Conservation (phyloP, 257 asterid genomes). For the Orobanche coerulescens region DNA sequence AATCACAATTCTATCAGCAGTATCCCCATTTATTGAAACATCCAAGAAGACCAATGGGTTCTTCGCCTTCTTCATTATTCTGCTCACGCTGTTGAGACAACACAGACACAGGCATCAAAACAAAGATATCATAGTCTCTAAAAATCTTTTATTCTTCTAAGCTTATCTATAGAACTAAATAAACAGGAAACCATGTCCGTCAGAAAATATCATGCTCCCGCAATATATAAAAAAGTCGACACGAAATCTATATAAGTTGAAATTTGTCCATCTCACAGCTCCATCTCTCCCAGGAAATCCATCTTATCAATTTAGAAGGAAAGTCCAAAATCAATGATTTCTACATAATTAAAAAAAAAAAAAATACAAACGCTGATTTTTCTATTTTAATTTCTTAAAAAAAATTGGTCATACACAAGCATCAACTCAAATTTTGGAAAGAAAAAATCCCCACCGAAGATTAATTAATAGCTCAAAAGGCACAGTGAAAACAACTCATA, state of each 20-base stretch:
- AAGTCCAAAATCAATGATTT: no score
- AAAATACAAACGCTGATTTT: no score
- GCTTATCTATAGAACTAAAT: slow-evolving; percentile 14
- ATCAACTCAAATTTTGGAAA: not conserved
- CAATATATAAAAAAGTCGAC: not conserved
- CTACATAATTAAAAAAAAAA: not conserved
- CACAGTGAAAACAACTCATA: not conserved
- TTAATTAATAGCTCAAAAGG: not conserved
- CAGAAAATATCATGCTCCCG: not conserved
- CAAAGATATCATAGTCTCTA: slow-evolving; percentile 2
- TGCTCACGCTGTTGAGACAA: slow-evolving; percentile 22
- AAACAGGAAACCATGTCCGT: not conserved
- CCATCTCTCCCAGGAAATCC: not conserved
- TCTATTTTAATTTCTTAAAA: no score
- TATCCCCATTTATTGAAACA: slow-evolving; percentile 59
- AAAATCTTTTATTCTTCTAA: slow-evolving; percentile 11
- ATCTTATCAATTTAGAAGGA: no score
- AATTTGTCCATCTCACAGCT: not conserved
- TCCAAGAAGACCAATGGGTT: slow-evolving; percentile 79
- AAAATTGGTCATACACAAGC: no score
- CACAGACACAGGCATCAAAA: slow-evolving; percentile 12
- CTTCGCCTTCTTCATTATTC: slow-evolving; percentile 49
- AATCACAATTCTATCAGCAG: slow-evolving; percentile 58
- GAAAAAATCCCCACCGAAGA: not conserved
- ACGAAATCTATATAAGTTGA: not conserved